Evolutionary conservation across 2,329 filamentous ascomycete genomes (phyloP).

Genomic region (Nigrospora osmanthi): DNA sequence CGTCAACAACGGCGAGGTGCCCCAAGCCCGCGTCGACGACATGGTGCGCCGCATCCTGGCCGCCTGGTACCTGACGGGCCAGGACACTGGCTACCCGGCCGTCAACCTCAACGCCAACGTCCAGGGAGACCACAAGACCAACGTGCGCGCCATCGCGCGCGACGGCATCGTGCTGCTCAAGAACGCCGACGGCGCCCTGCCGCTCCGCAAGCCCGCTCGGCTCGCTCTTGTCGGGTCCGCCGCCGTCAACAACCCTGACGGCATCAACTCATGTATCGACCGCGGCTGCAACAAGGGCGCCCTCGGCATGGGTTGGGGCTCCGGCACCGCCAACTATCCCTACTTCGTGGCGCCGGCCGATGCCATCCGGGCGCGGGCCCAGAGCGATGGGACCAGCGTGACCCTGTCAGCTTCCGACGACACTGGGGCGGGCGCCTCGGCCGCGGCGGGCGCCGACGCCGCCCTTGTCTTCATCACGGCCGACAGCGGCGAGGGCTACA

Average conservation of each 20-base stretch:
- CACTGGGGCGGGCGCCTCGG: constrained; percentile 4
- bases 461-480: constrained; percentile 46
- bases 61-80: constrained; percentile 50
- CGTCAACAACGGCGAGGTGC: constrained; percentile 49
- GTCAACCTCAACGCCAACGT: constrained; percentile 47
- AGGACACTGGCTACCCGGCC: constrained; percentile 40
- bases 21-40: constrained; percentile 55
- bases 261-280: constrained; percentile 57
- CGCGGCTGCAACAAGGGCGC: constrained; percentile 53
- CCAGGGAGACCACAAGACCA: constrained; percentile 52
- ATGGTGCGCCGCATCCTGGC: constrained; percentile 59
- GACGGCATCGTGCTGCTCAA: constrained; percentile 61
- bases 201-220: constrained; percentile 43
- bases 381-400: constrained; percentile 30
- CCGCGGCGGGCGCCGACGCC: constrained; percentile 2
- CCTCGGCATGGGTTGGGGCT: constrained; percentile 60
- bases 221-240: constrained; percentile 57
- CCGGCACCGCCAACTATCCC: constrained; percentile 39
- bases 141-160: constrained; percentile 47
- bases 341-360: constrained; percentile 46
- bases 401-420: constrained; percentile 41
- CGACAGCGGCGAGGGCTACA: constrained; percentile 49
- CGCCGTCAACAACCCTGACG: constrained; percentile 50
- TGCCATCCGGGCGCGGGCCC: constrained; percentile 36
- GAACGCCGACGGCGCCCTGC: constrained; percentile 49